Evolutionary conservation across 345 rosid species (phyloP).

Genomic region (Barbarea vulgaris): DNA sequence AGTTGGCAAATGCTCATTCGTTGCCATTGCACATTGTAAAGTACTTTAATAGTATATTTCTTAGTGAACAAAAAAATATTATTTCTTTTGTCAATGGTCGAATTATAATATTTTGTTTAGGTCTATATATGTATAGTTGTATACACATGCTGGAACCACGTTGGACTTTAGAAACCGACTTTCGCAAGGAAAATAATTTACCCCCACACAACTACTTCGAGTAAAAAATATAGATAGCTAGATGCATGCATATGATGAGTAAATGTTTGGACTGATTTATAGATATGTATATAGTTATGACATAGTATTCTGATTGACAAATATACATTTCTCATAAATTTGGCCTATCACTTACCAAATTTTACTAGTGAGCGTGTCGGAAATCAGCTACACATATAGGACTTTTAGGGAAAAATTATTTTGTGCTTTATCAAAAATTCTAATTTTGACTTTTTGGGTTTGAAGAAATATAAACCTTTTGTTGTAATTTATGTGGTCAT

Average conservation of each 20-base stretch:
- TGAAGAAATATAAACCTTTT: no score
- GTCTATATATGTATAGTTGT: neutral
- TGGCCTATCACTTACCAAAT: neutral
- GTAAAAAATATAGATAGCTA: neutral
- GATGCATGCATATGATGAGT: neutral
- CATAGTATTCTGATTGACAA: neutral
- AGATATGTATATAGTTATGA: neutral
- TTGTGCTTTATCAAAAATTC: neutral
- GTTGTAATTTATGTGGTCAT: no score
- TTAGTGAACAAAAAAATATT: neutral
- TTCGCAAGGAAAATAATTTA: neutral
- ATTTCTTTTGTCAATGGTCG: constrained; percentile 9
- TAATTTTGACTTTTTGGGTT: no score
- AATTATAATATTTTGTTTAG: neutral
- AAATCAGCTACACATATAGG: neutral
- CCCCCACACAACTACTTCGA: neutral
- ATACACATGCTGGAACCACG: neutral
- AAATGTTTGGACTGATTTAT: neutral
- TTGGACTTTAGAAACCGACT: constrained; percentile 15
- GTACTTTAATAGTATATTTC: constrained; percentile 19
- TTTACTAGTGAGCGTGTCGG: neutral
- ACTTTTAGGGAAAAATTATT: neutral
- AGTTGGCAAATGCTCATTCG: constrained; percentile 28
- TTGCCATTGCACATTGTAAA: constrained; percentile 27
- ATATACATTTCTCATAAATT: neutral